phyloP scores from a whole-genome alignment of 257 asterid species.

The Solanum chiquidenum region DNA sequence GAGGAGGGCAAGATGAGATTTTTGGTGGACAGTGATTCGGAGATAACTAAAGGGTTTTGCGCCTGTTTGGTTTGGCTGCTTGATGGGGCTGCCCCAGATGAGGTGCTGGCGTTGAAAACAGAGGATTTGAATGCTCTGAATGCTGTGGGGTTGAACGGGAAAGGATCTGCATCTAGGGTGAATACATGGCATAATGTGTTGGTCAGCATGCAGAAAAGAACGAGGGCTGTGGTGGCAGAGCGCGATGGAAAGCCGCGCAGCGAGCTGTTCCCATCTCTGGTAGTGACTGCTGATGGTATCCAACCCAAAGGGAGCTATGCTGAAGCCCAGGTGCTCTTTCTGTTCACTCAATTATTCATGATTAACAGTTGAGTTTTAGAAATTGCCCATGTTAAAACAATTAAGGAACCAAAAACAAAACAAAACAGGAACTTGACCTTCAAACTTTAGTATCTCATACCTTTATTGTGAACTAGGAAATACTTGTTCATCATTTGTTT shows the following conservation, averaged over 20 bases:
- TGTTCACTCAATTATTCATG: background rate
- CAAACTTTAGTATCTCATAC: background rate
- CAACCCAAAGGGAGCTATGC: constrained; percentile 87
- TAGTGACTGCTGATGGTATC: constrained; percentile 52
- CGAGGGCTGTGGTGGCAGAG: constrained; percentile 54
- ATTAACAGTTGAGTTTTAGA: background rate
- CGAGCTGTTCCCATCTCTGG: constrained; percentile 66
- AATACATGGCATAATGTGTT: constrained; percentile 96
- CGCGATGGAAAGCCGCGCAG: constrained; percentile 44
- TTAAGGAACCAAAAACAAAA: too few relatives aligned
- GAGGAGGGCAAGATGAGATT: constrained; percentile 40
- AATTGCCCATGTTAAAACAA: background rate
- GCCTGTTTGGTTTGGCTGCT: constrained; percentile 77
- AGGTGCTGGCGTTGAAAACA: constrained; percentile 55
- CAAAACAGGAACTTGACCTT: background rate
- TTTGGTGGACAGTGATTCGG: constrained; percentile 73
- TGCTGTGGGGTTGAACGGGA: constrained; percentile 45
- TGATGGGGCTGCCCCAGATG: constrained; percentile 64
- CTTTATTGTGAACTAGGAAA: background rate
- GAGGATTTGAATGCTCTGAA: constrained; percentile 66
- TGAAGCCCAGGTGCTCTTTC: constrained; percentile 64
- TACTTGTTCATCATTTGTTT: background rate
- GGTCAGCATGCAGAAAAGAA: constrained; percentile 83
- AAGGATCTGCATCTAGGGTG: constrained; percentile 37
- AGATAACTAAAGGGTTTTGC: constrained; percentile 81